Conservation (phyloP, 164 flowering plant species). For the Litsea cubeba region DNA sequence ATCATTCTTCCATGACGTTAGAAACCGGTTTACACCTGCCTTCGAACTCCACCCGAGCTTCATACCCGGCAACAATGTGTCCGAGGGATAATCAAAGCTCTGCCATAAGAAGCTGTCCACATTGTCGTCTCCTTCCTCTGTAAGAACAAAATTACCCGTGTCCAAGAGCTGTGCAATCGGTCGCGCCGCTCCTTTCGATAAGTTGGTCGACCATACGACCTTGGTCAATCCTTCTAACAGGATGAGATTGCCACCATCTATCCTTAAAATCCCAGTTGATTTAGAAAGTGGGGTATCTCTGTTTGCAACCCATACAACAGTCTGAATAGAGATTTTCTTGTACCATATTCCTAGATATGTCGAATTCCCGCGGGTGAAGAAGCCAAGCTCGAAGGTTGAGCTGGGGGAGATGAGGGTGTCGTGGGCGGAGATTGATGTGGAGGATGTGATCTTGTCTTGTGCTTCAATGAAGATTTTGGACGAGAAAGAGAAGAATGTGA, state of each 20-base stretch:
- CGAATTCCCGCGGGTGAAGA: slow-evolving; percentile 10
- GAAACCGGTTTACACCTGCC: slow-evolving; percentile 8
- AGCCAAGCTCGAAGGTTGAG: slow-evolving; percentile 1
- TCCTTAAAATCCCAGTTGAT: slow-evolving; percentile 23
- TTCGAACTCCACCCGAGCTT: slow-evolving; percentile 22
- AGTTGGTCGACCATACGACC: background rate
- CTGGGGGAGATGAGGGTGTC: slow-evolving; percentile 7
- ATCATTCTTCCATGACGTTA: slow-evolving; percentile 28
- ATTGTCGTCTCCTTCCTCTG: slow-evolving; percentile 14
- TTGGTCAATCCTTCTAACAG: background rate
- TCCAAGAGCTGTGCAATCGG: slow-evolving; percentile 32
- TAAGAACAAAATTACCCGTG: slow-evolving; percentile 41
- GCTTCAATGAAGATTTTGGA: background rate
- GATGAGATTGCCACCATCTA: slow-evolving; percentile 25
- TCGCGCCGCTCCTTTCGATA: background rate
- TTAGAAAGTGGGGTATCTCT: slow-evolving; percentile 38
- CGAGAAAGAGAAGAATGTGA: background rate
- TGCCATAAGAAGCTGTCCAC: background rate
- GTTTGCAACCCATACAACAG: slow-evolving; percentile 61
- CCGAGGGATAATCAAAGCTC: slow-evolving; percentile 13
- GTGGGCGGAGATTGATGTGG: slow-evolving; percentile 7
- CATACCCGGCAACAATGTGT: slow-evolving; percentile 31
- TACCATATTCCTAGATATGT: slow-evolving; percentile 16
- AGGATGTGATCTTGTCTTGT: slow-evolving; percentile 5
- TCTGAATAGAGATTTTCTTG: slow-evolving; percentile 7